Percentiles rank a stretch among this genome's conserved stretches.
Conservation (phyloP, 2,329 filamentous ascomycete genomes). For the Rugonectria rugulosa region DNA sequence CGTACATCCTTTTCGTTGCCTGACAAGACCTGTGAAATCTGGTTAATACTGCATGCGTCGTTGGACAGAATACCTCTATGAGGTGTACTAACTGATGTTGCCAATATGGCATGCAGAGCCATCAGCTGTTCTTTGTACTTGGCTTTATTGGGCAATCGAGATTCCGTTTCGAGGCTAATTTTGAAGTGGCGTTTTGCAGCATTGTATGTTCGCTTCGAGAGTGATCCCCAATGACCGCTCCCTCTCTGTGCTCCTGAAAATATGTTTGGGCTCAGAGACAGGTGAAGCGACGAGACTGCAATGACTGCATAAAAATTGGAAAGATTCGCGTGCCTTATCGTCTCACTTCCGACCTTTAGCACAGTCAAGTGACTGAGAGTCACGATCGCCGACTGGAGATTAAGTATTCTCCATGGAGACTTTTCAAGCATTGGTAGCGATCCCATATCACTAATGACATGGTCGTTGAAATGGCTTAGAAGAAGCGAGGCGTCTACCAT, state of each 20-base stretch:
- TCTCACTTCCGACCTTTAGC: constrained; percentile 19
- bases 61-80: neutral
- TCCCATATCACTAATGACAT: constrained; percentile 34
- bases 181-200: constrained; percentile 34
- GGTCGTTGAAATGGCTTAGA: constrained; percentile 31
- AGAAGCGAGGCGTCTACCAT: constrained; percentile 26
- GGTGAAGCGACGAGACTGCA: constrained; percentile 30
- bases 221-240: constrained; percentile 18
- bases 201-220: constrained; percentile 26
- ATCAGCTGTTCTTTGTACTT: constrained; percentile 35
- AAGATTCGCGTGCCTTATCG: constrained; percentile 30
- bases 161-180: constrained; percentile 32
- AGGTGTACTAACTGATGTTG: constrained; percentile 24
- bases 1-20: constrained; percentile 28
- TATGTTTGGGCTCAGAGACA: constrained; percentile 19
- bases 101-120: constrained; percentile 29
- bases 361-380: constrained; percentile 31
- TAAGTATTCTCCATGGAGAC: constrained; percentile 30
- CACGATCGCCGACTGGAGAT: constrained; percentile 31
- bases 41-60: rapidly evolving
- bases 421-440: constrained; percentile 34
- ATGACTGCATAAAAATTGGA: constrained; percentile 29
- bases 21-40: constrained; percentile 12
- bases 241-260: constrained; percentile 18
- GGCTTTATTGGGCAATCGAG: constrained; percentile 24